Evolutionary conservation across 352 stramenopile species (phyloP).

Genomic region (Pythium guiyangense): DNA sequence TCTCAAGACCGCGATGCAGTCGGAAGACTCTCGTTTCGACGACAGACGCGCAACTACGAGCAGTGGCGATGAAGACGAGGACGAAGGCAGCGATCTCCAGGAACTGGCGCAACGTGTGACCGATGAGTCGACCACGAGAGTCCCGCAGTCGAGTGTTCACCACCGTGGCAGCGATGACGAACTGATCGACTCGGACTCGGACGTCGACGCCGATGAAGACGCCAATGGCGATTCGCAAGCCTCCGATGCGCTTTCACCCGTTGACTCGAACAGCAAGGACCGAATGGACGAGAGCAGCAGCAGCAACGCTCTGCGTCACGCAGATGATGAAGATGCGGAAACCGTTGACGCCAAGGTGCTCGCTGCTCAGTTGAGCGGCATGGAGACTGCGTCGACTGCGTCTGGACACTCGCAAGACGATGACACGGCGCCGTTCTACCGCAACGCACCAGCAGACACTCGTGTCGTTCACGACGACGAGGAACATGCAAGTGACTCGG

Average conservation of each 20-base stretch:
- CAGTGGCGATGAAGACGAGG: background rate
- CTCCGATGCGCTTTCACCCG: too few species aligned
- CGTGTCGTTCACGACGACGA: background rate
- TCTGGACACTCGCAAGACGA: background rate
- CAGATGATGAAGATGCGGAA: constrained; percentile 1
- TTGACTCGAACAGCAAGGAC: background rate
- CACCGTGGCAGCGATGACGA: constrained; percentile 4
- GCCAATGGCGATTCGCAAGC: background rate
- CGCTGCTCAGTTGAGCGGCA: background rate
- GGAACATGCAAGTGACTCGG: background rate
- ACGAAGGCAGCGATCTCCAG: constrained; percentile 7
- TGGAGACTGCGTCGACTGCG: background rate
- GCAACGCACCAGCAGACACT: too few species aligned
- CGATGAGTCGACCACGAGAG: background rate
- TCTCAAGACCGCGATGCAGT: background rate
- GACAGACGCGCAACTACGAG: too few species aligned
- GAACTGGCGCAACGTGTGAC: constrained; percentile 12
- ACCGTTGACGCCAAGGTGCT: background rate
- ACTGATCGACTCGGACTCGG: constrained; percentile 17
- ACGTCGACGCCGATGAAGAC: constrained; percentile 8
- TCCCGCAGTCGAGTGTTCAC: background rate
- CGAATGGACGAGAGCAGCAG: background rate
- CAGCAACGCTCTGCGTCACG: background rate
- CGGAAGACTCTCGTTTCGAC: too few species aligned
- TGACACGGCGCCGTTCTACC: too few species aligned